These are phyloP conservation scores for Hypoxylon sp. DNA, from an alignment of 2,329 filamentous ascomycete genomes.

Conservation along the genomic window DNA sequence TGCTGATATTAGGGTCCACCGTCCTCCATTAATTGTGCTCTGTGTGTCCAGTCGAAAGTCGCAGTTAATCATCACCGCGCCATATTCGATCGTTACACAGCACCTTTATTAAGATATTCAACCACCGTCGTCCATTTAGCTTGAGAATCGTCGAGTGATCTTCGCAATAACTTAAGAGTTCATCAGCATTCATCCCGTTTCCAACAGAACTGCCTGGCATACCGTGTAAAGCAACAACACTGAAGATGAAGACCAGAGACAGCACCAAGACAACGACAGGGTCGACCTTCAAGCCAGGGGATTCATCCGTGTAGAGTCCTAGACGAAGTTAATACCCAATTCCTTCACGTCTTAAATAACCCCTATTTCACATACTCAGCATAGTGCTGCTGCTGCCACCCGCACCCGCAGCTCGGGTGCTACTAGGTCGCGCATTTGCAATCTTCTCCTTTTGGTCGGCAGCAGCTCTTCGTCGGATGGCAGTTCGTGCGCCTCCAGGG, in stretches of 20 bases:
- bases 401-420: conserved; percentile 92
- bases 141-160: conserved; percentile 88
- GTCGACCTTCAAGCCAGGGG: conserved; percentile 96
- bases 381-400: conserved; percentile 98
- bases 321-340: conserved; percentile 47
- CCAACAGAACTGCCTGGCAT: conserved; percentile 58
- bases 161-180: conserved; percentile 85
- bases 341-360: conserved; percentile 1
- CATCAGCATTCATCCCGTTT: conserved; percentile 33
- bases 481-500: conserved; percentile 93
- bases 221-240: conserved; percentile 97
- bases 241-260: conserved; percentile 98
- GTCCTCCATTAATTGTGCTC: conserved; percentile 14
- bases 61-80: conserved; percentile 46
- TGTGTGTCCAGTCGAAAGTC: conserved; percentile 42
- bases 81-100: conserved; percentile 34
- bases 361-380: conserved; percentile 78
- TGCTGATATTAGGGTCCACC: conserved; percentile 30
- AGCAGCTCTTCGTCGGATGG: conserved; percentile 93
- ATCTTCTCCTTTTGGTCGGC: conserved; percentile 98
- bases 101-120: conserved; percentile 16
- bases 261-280: conserved; percentile 97
- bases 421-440: conserved; percentile 91
- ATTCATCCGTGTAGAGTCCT: conserved; percentile 98
- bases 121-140: conserved; percentile 57